Evolutionary conservation across 176 grass and related monocot genomes (phyloP).

Genomic region (Dactylis glomerata): DNA sequence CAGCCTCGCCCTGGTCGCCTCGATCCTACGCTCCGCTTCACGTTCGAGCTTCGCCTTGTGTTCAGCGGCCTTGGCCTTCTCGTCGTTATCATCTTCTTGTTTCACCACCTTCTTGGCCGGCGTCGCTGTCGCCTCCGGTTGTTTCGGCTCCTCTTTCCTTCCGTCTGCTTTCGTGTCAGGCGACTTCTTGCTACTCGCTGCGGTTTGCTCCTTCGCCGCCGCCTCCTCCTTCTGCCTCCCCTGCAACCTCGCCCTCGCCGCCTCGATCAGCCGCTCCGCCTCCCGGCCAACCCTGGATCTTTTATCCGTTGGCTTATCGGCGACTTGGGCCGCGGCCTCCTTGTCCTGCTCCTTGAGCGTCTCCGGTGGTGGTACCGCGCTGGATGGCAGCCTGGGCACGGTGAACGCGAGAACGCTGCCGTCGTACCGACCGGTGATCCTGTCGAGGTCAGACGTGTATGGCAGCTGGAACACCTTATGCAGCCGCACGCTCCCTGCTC

Average conservation of each 20-base stretch:
- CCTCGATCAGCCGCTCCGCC: constrained; percentile 4
- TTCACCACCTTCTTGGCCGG: background rate
- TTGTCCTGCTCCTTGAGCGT: background rate
- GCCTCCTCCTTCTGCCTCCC: background rate
- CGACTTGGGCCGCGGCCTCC: background rate
- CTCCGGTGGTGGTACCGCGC: background rate
- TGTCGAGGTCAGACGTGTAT: constrained; percentile 32
- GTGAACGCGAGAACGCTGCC: constrained; percentile 35
- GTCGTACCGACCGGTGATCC: constrained; percentile 39
- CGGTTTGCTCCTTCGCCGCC: background rate
- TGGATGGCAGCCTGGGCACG: constrained; percentile 36
- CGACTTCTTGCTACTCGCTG: background rate
- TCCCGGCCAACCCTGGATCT: background rate
- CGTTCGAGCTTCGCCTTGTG: constrained; percentile 3
- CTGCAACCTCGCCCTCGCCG: background rate
- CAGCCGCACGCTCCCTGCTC: background rate
- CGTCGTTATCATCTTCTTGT: background rate
- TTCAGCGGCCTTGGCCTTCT: background rate
- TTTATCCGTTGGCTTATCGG: background rate
- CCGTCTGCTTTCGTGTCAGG: background rate
- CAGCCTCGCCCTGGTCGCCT: constrained; percentile 12
- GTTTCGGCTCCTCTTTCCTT: background rate
- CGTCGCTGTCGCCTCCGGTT: background rate
- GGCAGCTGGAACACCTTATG: constrained; percentile 51
- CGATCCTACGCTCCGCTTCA: constrained; percentile 14